Percentiles rank a stretch among this genome's conserved stretches.
These are phyloP conservation scores for Verticillium nonalfalfae DNA, from an alignment of 2,329 filamentous ascomycete genomes.

Conservation along the genomic window DNA sequence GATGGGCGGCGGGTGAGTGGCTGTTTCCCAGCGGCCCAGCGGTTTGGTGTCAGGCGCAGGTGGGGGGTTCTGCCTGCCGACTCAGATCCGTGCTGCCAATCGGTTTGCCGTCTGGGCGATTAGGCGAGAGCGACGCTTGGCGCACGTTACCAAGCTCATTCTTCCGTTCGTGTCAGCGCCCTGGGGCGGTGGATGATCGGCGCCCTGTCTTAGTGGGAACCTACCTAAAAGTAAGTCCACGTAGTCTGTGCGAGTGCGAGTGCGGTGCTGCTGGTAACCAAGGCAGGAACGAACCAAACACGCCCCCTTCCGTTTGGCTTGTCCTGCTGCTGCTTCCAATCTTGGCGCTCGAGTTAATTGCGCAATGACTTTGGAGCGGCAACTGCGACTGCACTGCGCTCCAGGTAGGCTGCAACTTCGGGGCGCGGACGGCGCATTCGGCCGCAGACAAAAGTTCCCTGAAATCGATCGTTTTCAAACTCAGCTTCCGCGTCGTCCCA, in stretches of 20 bases:
- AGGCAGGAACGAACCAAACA: too few species aligned
- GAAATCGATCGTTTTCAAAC: too few species aligned
- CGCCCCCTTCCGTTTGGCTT: too few species aligned
- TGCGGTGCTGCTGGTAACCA: not conserved
- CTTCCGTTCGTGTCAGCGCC: not conserved
- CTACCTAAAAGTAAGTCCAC: not conserved
- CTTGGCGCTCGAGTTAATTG: too few species aligned
- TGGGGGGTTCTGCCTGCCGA: not conserved
- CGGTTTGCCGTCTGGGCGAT: not conserved
- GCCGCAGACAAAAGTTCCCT: too few species aligned
- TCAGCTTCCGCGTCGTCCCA: too few species aligned
- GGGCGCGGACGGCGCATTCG: too few species aligned
- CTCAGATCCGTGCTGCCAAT: not conserved
- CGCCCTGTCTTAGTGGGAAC: too few species aligned
- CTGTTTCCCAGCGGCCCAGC: not conserved
- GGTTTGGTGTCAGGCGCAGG: not conserved
- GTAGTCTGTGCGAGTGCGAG: not conserved
- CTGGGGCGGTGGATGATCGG: too few species aligned
- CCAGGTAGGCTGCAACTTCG: not conserved
- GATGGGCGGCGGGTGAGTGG: too few species aligned
- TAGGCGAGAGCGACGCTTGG: not conserved
- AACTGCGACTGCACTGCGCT: too few species aligned
- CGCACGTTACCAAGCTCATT: not conserved
- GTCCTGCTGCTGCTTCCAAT: not conserved
- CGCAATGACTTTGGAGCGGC: too few species aligned